Evolutionary conservation across 2,329 filamentous ascomycete genomes (phyloP).

Genomic region (Fusarium foetens): DNA sequence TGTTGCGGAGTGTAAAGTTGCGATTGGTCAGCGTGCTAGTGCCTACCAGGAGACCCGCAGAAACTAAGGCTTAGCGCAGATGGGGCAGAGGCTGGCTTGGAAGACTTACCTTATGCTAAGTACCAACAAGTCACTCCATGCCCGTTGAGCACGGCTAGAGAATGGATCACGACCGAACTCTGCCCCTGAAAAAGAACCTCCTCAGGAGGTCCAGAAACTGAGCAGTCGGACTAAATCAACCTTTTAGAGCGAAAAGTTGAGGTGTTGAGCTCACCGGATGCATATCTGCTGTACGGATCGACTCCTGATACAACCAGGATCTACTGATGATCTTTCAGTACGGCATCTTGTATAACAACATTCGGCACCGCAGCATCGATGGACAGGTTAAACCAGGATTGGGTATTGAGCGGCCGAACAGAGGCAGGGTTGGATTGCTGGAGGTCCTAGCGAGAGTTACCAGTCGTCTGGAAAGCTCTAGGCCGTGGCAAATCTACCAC

Average conservation of each 20-base stretch:
- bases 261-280: not conserved
- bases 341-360: conserved; percentile 7
- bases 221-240: not conserved
- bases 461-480: conserved; percentile 39
- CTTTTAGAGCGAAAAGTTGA: not conserved
- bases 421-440: conserved; percentile 17
- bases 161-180: conserved; percentile 18
- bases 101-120: not conserved
- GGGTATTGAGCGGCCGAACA: conserved; percentile 28
- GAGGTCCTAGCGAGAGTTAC: conserved; percentile 41
- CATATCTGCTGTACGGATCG: not conserved
- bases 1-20: conserved; percentile 2
- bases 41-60: conserved; percentile 10
- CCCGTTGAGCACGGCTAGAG: conserved; percentile 5
- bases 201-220: not conserved
- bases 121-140: conserved; percentile 17
- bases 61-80: conserved; percentile 29
- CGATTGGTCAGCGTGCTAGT: conserved; percentile 30
- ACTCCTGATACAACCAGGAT: not conserved
- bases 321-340: not conserved
- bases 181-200: conserved; percentile 5
- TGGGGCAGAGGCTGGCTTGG: conserved; percentile 21
- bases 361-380: not conserved
- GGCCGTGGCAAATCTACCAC: conserved; percentile 27
- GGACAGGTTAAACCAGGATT: not conserved